phyloP scores from a whole-genome alignment of 2,329 filamentous ascomycete species.

The Colletotrichum costaricense region DNA sequence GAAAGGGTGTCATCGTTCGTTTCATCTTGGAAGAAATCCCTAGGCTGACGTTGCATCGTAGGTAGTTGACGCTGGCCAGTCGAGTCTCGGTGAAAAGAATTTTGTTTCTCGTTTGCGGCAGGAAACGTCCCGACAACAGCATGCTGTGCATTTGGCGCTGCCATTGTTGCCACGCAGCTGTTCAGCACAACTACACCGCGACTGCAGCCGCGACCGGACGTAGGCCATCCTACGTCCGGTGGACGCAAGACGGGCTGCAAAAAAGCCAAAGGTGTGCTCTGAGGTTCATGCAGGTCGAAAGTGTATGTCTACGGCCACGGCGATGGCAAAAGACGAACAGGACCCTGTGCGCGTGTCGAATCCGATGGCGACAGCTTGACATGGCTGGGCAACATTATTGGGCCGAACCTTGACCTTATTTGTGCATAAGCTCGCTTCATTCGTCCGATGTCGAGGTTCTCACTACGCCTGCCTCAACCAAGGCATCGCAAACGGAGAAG shows the following conservation, averaged over 20 bases:
- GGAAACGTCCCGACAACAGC: not conserved
- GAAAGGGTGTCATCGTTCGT: slow-evolving; percentile 9
- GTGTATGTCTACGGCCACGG: not conserved
- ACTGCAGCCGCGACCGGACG: not conserved
- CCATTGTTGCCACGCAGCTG: not conserved
- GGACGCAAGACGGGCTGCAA: slow-evolving; percentile 3
- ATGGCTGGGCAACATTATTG: not conserved
- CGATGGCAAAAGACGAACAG: slow-evolving; percentile 1
- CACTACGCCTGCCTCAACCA: not conserved
- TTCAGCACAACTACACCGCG: not conserved
- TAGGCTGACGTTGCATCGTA: not conserved
- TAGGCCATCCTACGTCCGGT: not conserved
- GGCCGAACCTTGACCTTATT: not conserved
- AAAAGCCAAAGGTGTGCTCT: not conserved
- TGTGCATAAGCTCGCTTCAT: not conserved
- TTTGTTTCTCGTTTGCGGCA: not conserved
- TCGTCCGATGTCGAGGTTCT: not conserved
- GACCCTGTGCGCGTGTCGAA: not conserved
- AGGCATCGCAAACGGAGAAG: slow-evolving; percentile 14
- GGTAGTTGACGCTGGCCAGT: not conserved
- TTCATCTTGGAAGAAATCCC: slow-evolving; percentile 3
- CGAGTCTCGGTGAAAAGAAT: not conserved
- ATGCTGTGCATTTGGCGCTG: not conserved
- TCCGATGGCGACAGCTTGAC: slow-evolving; percentile 3
- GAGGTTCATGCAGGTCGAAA: slow-evolving; percentile 11